A percentile compares a stretch with the other conserved stretches of the same genome.
Conservation (phyloP, 139 green algal genomes). For the Yamagishiella unicocca region DNA sequence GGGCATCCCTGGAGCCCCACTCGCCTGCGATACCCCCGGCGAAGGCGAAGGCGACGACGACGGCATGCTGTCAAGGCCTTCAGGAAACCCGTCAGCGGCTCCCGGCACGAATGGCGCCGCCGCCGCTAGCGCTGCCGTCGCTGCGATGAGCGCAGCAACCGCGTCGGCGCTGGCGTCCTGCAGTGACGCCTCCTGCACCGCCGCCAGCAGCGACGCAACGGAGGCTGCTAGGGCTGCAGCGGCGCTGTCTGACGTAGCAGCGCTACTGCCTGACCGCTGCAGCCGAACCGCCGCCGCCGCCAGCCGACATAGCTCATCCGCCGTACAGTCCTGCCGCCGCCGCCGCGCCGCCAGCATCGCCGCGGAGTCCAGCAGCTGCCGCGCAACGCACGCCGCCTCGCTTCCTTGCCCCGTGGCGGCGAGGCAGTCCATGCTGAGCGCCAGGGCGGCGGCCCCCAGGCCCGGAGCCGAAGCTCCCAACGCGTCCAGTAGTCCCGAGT, state of each 20-base stretch:
- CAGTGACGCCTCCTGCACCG: not conserved
- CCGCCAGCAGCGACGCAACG: conserved; percentile 1
- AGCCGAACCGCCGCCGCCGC: conserved; percentile 21
- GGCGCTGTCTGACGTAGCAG: not conserved
- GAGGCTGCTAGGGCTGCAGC: not conserved
- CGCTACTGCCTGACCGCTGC: not conserved
- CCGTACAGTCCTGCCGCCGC: not conserved
- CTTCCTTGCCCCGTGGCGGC: not conserved
- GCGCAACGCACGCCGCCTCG: not conserved
- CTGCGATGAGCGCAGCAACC: not conserved
- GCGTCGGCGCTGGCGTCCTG: not conserved
- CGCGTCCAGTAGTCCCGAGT: not conserved
- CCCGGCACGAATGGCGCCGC: not conserved
- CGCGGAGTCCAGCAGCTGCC: not conserved
- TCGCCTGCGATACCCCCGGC: not conserved
- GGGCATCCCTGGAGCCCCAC: not conserved
- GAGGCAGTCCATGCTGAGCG: not conserved
- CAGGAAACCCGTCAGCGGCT: not conserved
- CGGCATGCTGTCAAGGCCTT: not conserved
- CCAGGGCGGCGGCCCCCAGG: not conserved
- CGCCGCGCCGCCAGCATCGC: not conserved
- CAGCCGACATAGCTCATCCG: not conserved
- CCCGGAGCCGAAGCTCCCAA: not conserved
- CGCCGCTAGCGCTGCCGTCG: not conserved
- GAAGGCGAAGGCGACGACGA: not conserved